Base-by-base conservation (phyloP, 371 early-diverging fungal species). In the Basidiobolus meristosporus region DNA sequence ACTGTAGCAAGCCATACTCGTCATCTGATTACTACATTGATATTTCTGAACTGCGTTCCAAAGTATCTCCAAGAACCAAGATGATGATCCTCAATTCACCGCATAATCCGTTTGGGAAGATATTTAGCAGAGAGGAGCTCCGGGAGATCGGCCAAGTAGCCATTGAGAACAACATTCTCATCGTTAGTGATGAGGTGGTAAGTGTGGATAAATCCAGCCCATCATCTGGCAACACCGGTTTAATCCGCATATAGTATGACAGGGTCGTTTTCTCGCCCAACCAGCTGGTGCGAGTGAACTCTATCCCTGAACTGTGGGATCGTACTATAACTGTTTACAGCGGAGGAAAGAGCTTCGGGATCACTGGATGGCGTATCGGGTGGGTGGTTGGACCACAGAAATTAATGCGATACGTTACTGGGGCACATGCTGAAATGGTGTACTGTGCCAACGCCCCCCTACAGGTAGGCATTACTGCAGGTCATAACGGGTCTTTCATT, bases 331-430 rank as follows among this genome's bases (percentile, higher is more conserved):
- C 92, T 0, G 76, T 91, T 7, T 90, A 92, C n/a, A 81, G 83
- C 16, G 83, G 73, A 26, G 96, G 96, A 38, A 95, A 95, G 54
- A 77, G 80, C 43, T 89, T 91, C 59, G 88, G 90, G 14, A 82
- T 88, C 5, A 95, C 96, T 1, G 96, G 96, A 15, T 95, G 96
- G 96, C 85, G 92, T 46, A 70, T 95, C 16, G 96, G 96, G 31
- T 95, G 93, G 93, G 54, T 79, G 34, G 68, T 90, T 36, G 93
- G 84, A 6, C 82, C 87, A 20, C 68, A 65, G 18, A 60, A 70
- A 15, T 46, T 92, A 33, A 66, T 84, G 39, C 63, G 77, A 23
- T 63, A 82, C 10, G 66, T 77, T 0, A 70, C 88, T 57, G 69
- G 84, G 18, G 90, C 90, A 0, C 93, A 92, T 51, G 79, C 84